phyloP scores from a whole-genome alignment of 192 early-diverging fungal species.

The Coemansia sp. region DNA sequence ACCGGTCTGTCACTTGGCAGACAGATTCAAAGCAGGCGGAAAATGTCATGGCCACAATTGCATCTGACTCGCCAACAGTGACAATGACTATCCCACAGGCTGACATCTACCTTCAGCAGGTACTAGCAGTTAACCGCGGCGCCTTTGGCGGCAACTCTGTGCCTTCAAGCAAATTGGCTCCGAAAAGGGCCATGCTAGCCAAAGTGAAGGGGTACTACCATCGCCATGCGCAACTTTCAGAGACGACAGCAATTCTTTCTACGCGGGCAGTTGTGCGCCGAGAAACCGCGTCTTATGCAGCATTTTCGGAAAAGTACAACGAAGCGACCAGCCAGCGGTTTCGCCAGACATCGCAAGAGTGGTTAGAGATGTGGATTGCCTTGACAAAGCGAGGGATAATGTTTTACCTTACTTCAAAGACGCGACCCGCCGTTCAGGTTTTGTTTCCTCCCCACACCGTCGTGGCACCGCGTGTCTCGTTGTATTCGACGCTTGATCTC shows the following conservation, averaged over 20 bases:
- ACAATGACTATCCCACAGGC: conserved; percentile 3
- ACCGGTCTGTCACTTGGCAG: conserved; percentile 29
- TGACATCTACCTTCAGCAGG: conserved; percentile 14
- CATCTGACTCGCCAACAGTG: not conserved
- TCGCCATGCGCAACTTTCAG: conserved; percentile 29
- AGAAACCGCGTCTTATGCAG: conserved; percentile 27
- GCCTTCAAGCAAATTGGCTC: conserved; percentile 11
- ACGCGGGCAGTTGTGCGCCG: conserved; percentile 42
- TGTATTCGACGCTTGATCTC: conserved; percentile 55
- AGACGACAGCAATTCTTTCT: conserved; percentile 36
- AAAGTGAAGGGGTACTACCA: conserved; percentile 35
- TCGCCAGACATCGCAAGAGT: conserved; percentile 38
- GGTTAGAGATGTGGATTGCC: conserved; percentile 54
- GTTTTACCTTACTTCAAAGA: conserved; percentile 38
- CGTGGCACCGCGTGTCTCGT: conserved; percentile 44
- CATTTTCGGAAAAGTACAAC: conserved; percentile 40
- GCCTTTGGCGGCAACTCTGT: not conserved
- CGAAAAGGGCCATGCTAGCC: conserved; percentile 26
- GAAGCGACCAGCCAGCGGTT: conserved; percentile 39
- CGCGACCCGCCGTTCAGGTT: conserved; percentile 27
- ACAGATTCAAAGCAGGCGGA: not conserved
- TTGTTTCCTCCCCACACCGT: conserved; percentile 30
- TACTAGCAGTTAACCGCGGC: not conserved
- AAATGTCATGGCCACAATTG: not conserved
- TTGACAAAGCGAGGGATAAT: conserved; percentile 42